phyloP scores from a whole-genome alignment of 352 stramenopile species.

The Pythium sukuiense region DNA sequence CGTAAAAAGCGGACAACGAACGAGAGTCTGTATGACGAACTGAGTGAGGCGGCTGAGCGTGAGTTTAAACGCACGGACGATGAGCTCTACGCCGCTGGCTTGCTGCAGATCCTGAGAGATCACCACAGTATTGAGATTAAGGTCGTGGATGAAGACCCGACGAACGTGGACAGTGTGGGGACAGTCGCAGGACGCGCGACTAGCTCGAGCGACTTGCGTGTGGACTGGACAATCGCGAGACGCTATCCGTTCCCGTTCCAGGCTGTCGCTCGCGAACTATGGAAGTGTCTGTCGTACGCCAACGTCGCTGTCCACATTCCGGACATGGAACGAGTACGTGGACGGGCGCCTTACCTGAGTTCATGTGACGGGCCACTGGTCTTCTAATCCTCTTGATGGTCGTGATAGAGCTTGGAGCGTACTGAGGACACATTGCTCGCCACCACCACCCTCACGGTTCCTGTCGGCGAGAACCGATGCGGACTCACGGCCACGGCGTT shows the following conservation, averaged over 20 bases:
- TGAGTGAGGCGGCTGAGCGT: slow-evolving; percentile 21
- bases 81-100: slow-evolving; percentile 19
- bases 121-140: slow-evolving; percentile 30
- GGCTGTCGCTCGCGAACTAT: slow-evolving; percentile 32
- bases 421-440: slow-evolving; percentile 30
- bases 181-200: not conserved
- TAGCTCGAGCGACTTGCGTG: slow-evolving; percentile 21
- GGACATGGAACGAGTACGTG: slow-evolving; percentile 26
- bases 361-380: too few relatives aligned
- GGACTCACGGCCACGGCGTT: slow-evolving; percentile 15
- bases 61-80: slow-evolving; percentile 29
- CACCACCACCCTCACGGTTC: slow-evolving; percentile 23
- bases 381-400: not conserved
- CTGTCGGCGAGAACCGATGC: slow-evolving; percentile 9
- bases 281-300: slow-evolving; percentile 33
- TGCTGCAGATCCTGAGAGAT: slow-evolving; percentile 23
- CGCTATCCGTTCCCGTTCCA: slow-evolving; percentile 39
- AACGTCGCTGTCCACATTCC: slow-evolving; percentile 6
- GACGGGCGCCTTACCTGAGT: too few relatives aligned
- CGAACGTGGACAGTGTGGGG: not conserved
- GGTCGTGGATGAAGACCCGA: slow-evolving; percentile 23
- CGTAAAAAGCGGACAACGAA: slow-evolving; percentile 7
- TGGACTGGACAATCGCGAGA: slow-evolving; percentile 30
- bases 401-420: slow-evolving; percentile 28
- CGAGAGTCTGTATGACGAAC: slow-evolving; percentile 26